Base-by-base conservation (phyloP, 2,329 filamentous ascomycete genomes). In the Hypoxylon sp. region DNA sequence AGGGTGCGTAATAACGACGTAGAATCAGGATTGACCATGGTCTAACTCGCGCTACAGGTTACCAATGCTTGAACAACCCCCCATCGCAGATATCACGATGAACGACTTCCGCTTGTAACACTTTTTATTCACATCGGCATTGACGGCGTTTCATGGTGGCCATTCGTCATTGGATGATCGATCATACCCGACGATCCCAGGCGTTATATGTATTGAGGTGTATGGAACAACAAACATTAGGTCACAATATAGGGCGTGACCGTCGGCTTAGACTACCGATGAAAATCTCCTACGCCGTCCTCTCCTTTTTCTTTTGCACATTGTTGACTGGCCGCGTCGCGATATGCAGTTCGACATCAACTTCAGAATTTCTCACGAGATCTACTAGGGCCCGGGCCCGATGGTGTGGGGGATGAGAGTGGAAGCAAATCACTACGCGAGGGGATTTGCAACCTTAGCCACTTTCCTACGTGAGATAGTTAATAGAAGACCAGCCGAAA, bases 1-100 rank as follows among this genome's bases (percentile, higher is more conserved):
- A 93, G 97, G 89, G 95, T 97, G 87, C 73, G 88, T 83, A 50
- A 65, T 54, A 1, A 10, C 13, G 17, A 35, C 51, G 5, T 39
- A 6, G 4, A n/a, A 37, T 1, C 10, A 6, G 19, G 2, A 3
- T 29, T 44, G 46, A 56, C 29, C 6, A 5, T 61, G 60, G 59
- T 64, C 65, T 71, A 54, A 70, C 61, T 39, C 11, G 27, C n/a
- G n/a, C 17, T 39, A 3, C 47, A 79, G 77, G 77, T 79, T 66
- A 79, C 77, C 72, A 79, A 79, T 62, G 77, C 77, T 67, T 79
- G 74, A 78, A 63, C 65, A 59, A n/a, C n/a, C 39, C 56, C 60
- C 42, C 69, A 69, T 72, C 74, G 71, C 73, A 73, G 59, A 73
- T 72, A 74, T 78, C 69, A 79, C 72, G 72, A 79, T 72, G 76